Evolutionary conservation across 805 yeast species (phyloP).

Genomic region (Ogataea wickerhamii): DNA sequence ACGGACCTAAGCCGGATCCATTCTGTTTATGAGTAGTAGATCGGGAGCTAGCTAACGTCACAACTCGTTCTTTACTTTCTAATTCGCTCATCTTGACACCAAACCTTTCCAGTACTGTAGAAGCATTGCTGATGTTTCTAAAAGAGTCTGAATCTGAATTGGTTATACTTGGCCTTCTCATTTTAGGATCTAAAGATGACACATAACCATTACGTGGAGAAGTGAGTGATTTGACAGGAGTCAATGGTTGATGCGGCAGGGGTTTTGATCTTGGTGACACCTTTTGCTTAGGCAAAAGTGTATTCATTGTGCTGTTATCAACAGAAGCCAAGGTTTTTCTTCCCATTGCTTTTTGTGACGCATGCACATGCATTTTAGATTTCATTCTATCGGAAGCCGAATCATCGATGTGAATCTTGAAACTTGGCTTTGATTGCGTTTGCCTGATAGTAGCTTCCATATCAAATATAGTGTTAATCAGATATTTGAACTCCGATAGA

Average conservation of each 20-base stretch:
- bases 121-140: slow-evolving; percentile 15
- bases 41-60: slow-evolving; percentile 1
- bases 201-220: no score
- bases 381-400: slow-evolving; percentile 1
- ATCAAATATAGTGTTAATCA: slow-evolving; percentile 32
- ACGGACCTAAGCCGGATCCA: slow-evolving; percentile 14
- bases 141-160: slow-evolving; percentile 1
- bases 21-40: neutral
- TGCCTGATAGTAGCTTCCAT: slow-evolving; percentile 2
- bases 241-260: neutral
- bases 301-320: neutral
- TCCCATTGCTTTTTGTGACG: neutral
- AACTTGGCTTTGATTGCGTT: neutral
- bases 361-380: neutral
- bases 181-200: slow-evolving; percentile 26
- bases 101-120: slow-evolving; percentile 24
- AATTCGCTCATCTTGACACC: slow-evolving; percentile 29
- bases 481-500: slow-evolving; percentile 27
- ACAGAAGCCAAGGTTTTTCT: neutral
- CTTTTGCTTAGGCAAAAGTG: neutral
- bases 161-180: neutral
- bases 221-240: neutral
- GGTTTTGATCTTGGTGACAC: neutral
- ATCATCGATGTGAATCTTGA: slow-evolving; percentile 8
- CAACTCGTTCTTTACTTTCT: slow-evolving; percentile 13